A percentile compares a stretch with the other conserved stretches of the same genome.
These are phyloP conservation scores for Aspergillus sp. DNA, from an alignment of 2,329 filamentous ascomycete species.

Conservation along the genomic window DNA sequence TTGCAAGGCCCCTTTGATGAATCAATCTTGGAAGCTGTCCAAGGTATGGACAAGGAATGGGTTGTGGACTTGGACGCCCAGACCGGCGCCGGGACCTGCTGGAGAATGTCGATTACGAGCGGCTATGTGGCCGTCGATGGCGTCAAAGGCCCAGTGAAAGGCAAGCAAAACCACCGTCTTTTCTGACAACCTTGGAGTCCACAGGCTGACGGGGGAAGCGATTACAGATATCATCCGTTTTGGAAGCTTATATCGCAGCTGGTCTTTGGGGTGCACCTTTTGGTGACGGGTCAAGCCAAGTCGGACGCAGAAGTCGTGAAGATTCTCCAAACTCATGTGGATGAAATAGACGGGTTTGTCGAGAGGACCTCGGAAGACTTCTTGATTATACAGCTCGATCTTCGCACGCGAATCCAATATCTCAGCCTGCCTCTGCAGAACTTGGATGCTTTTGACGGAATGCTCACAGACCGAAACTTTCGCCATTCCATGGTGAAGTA, in stretches of 20 bases:
- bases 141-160: conserved; percentile 61
- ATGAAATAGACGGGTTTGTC: conserved; percentile 86
- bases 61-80: conserved; percentile 32
- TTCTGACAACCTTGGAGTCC: too few species aligned
- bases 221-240: conserved; percentile 67
- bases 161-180: conserved; percentile 9
- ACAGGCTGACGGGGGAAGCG: not conserved
- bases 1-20: conserved; percentile 40
- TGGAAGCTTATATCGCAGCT: conserved; percentile 89
- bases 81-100: conserved; percentile 58
- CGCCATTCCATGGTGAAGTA: conserved; percentile 73
- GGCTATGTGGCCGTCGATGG: conserved; percentile 67
- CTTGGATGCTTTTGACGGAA: conserved; percentile 70
- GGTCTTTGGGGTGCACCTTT: conserved; percentile 81
- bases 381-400: conserved; percentile 65
- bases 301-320: conserved; percentile 79
- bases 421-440: conserved; percentile 78
- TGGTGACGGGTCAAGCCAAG: conserved; percentile 78
- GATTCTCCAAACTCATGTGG: conserved; percentile 85
- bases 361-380: conserved; percentile 82
- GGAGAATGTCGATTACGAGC: conserved; percentile 59
- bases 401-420: conserved; percentile 69
- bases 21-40: conserved; percentile 34
- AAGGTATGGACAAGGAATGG: conserved; percentile 17
- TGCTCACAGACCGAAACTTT: conserved; percentile 78